Percentiles rank a stretch among this genome's conserved stretches.
Evolutionary conservation across 2,329 filamentous ascomycete genomes (phyloP).

Genomic region (Fusarium cicatricum): DNA sequence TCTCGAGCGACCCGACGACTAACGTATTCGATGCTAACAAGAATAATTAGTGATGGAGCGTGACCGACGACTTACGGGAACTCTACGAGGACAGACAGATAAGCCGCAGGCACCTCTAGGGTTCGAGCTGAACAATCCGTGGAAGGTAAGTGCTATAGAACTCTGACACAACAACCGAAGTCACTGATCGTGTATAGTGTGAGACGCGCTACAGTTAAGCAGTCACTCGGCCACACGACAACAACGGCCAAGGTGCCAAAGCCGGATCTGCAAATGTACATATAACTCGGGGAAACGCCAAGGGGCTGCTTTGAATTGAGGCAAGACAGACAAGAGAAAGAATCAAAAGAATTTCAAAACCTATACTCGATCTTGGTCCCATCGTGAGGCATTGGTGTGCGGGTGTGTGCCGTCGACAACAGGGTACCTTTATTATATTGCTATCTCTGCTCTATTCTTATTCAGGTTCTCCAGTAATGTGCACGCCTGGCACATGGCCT

Average conservation of each 20-base stretch:
- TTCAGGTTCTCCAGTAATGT: constrained; percentile 89
- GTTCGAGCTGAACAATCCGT: constrained; percentile 70
- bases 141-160: constrained; percentile 61
- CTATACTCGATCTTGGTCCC: not conserved
- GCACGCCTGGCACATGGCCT: constrained; percentile 93
- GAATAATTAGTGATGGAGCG: constrained; percentile 68
- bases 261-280: constrained; percentile 29
- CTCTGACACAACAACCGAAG: not conserved
- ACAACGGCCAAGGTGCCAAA: constrained; percentile 16
- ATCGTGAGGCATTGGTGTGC: not conserved
- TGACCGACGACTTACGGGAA: constrained; percentile 68
- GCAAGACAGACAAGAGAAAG: constrained; percentile 17
- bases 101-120: constrained; percentile 63
- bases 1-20: not conserved
- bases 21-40: constrained; percentile 4
- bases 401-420: not conserved
- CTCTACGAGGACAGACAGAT: constrained; percentile 65
- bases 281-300: constrained; percentile 25
- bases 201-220: constrained; percentile 61
- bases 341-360: constrained; percentile 23
- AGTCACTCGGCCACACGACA: constrained; percentile 12
- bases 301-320: constrained; percentile 3
- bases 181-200: constrained; percentile 48
- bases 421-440: constrained; percentile 52
- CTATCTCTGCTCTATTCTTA: constrained; percentile 72